Evolutionary conservation across 257 asterid genomes (phyloP).

Genomic region (Euphrasia confusa): DNA sequence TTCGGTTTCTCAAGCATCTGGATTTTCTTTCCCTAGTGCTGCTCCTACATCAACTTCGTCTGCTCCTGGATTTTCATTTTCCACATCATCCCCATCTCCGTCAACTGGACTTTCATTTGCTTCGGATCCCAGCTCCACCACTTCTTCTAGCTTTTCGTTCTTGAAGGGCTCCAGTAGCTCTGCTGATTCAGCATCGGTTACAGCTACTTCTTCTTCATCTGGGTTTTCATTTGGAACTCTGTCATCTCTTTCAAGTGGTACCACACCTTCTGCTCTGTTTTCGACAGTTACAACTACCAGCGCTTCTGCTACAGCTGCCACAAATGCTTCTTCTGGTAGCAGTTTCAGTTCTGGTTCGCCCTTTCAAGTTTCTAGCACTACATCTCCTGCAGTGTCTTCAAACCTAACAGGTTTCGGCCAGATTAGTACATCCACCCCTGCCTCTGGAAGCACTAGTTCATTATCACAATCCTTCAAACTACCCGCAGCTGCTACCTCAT

Average conservation of each 20-base stretch:
- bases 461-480: constrained; percentile 38
- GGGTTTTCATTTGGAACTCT: constrained; percentile 54
- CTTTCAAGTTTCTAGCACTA: constrained; percentile 33
- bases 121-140: constrained; percentile 30
- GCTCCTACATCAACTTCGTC: constrained; percentile 26
- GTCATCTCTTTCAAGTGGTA: constrained; percentile 46
- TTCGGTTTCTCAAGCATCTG: constrained; percentile 37
- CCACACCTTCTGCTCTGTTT: constrained; percentile 46
- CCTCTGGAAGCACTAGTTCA: constrained; percentile 36
- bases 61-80: constrained; percentile 39
- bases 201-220: constrained; percentile 25
- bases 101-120: constrained; percentile 40
- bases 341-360: constrained; percentile 34
- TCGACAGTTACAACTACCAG: constrained; percentile 45
- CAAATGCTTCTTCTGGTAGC: constrained; percentile 29
- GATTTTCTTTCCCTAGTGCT: constrained; percentile 35
- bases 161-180: constrained; percentile 33
- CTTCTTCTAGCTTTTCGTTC: constrained; percentile 42
- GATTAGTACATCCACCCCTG: constrained; percentile 30
- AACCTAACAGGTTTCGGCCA: constrained; percentile 43
- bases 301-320: constrained; percentile 33
- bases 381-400: constrained; percentile 33
- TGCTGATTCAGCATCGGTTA: constrained; percentile 31
- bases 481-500: constrained; percentile 33
- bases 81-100: constrained; percentile 27